Conservation (phyloP, 2,329 filamentous ascomycete genomes). For the Aspergillus tamarii region DNA sequence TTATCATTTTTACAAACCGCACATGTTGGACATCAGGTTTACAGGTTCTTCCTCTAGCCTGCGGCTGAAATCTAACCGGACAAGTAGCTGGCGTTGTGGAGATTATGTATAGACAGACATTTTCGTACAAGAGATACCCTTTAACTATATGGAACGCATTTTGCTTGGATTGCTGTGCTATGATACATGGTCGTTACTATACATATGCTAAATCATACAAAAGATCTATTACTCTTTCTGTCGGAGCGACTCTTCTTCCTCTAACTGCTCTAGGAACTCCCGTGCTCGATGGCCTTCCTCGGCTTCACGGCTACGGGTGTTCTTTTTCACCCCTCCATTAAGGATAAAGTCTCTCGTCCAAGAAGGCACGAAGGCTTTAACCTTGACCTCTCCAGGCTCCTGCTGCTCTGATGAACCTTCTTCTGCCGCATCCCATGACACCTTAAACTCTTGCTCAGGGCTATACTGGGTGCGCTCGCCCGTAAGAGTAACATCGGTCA, state of each 20-base stretch:
- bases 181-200: constrained; percentile 28
- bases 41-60: neutral
- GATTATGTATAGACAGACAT: constrained; percentile 4
- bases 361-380: constrained; percentile 81
- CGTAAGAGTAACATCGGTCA: constrained; percentile 78
- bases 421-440: constrained; percentile 54
- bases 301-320: constrained; percentile 22
- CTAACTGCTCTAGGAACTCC: constrained; percentile 41
- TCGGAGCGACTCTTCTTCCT: constrained; percentile 36
- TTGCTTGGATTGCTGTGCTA: constrained; percentile 10
- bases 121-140: constrained; percentile 28
- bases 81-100: neutral
- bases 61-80: neutral
- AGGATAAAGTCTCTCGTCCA: constrained; percentile 63
- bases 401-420: constrained; percentile 39
- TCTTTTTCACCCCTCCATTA: constrained; percentile 42
- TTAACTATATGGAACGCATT: neutral
- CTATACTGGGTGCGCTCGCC: constrained; percentile 66
- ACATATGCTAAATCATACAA: constrained; percentile 21
- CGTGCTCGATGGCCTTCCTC: constrained; percentile 38
- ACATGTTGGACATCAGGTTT: neutral
- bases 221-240: constrained; percentile 24
- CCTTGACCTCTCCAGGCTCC: constrained; percentile 51
- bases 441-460: constrained; percentile 64
- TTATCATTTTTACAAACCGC: no score